Base-by-base conservation (phyloP, 306 rosid genomes). In the Cajanus cajan region DNA sequence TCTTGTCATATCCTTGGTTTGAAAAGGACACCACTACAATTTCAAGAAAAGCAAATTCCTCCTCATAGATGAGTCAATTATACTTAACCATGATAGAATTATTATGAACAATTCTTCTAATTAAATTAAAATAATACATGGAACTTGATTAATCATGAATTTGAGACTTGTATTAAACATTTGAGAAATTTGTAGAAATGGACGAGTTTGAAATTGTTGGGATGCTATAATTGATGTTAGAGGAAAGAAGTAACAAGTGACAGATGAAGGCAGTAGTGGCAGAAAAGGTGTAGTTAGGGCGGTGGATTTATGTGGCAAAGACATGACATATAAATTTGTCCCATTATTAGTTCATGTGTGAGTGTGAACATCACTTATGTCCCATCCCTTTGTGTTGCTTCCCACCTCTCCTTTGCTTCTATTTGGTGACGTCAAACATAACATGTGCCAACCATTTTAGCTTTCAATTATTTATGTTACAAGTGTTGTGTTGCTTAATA, bases 221-320 rank as follows among this genome's bases (percentile, higher is more conserved):
- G 83, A 40, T 10, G 41, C 61, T 31, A 50, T 57, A 33, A 83
- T 78, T 83, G 80, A 74, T 55, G 77, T 59, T 7, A 6, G 76
- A 78, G 33, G 15, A 10, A 63, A 52, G 21, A 71, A 36, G 67
- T 21, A 8, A 64, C 2, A 2, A 57, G 59, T 57, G 18, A 67
- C 39, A 50, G 1, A 69, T 16, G 54, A 44, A 10, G 44, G 77
- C 33, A 37, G 47, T 2, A 15, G 33, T 16, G 39, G 54, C 81
- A 50, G 44, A 68, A 10, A 57, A 31, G 77, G 40, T 79, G n/a
- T 66, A 39, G 7, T 25, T 44, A 66, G 83, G 83, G 59, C 83
- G 80, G 83, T 40, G 80, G 73, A 73, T 12, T 18, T 47, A 24
- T 34, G 2, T 65, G 18, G 8, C 34, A 5, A 19, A 37, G 79